These are phyloP conservation scores for Aspergillus ostianus DNA, from an alignment of 495 filamentous ascomycete species.

Conservation along the genomic window DNA sequence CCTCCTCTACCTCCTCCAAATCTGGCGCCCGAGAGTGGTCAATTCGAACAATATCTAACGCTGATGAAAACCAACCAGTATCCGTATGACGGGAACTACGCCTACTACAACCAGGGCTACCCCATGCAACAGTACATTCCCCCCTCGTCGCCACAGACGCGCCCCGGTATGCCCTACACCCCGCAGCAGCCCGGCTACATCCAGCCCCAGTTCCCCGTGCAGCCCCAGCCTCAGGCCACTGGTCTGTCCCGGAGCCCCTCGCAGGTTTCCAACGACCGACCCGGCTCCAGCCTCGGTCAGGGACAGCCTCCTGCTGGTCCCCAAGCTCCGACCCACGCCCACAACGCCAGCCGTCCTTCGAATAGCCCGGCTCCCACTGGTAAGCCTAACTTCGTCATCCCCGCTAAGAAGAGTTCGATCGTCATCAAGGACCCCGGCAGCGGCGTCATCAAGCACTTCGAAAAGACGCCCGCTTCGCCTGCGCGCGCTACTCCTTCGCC, in stretches of 20 bases:
- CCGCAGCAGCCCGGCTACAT: constrained; percentile 46
- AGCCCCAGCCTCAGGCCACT: constrained; percentile 53
- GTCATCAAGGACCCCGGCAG: constrained; percentile 77
- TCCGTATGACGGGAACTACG: constrained; percentile 48
- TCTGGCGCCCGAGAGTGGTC: constrained; percentile 65
- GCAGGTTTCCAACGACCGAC: constrained; percentile 74
- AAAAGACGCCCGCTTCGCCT: constrained; percentile 55
- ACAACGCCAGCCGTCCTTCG: constrained; percentile 55
- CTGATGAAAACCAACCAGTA: constrained; percentile 55
- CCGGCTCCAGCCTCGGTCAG: constrained; percentile 75
- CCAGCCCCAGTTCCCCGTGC: constrained; percentile 55
- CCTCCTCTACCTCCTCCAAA: constrained; percentile 46
- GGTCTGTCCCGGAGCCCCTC: constrained; percentile 83
- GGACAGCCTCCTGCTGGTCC: constrained; percentile 57
- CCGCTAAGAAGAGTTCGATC: constrained; percentile 62
- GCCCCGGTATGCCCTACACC: constrained; percentile 52
- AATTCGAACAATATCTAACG: constrained; percentile 77
- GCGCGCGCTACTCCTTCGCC: constrained; percentile 55
- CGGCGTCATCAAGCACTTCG: constrained; percentile 59
- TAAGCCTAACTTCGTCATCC: constrained; percentile 49
- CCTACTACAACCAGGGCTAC: constrained; percentile 44
- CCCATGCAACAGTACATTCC: constrained; percentile 51
- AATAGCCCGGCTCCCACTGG: constrained; percentile 52
- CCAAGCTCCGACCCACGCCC: constrained; percentile 57
- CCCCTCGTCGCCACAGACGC: constrained; percentile 50